Conservation (phyloP, 2,329 filamentous ascomycete species). For the Beauveria caledonica region DNA sequence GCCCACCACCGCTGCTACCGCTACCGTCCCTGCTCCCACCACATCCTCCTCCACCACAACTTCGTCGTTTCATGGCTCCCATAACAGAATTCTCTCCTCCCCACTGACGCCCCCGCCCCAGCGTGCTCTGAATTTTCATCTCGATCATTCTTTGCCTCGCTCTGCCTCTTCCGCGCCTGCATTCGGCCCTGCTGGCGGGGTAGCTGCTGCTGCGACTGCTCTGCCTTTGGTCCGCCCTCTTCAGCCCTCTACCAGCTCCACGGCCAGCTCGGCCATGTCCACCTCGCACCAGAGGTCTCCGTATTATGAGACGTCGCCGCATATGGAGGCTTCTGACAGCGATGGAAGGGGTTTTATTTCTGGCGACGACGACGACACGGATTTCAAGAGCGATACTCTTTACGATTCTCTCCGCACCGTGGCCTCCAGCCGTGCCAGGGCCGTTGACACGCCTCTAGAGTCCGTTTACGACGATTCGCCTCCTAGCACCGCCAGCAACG, state of each 20-base stretch:
- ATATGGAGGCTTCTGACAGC: conserved; percentile 61
- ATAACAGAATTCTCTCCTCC: conserved; percentile 43
- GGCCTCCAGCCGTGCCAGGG: conserved; percentile 57
- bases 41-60: background rate
- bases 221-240: conserved; percentile 27
- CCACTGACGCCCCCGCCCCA: conserved; percentile 44
- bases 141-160: conserved; percentile 34
- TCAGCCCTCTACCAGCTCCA: conserved; percentile 35
- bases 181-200: conserved; percentile 24
- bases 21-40: conserved; percentile 8
- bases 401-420: conserved; percentile 70
- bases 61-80: conserved; percentile 16
- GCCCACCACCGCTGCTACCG: background rate
- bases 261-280: conserved; percentile 35
- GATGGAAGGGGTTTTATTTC: conserved; percentile 57
- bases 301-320: conserved; percentile 38
- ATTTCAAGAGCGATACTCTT: conserved; percentile 67
- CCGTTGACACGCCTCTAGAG: conserved; percentile 63
- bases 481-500: conserved; percentile 46
- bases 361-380: conserved; percentile 69
- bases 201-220: conserved; percentile 23
- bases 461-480: conserved; percentile 77
- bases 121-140: conserved; percentile 45
- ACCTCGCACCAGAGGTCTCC: conserved; percentile 22
- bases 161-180: conserved; percentile 24